Evolutionary conservation across 2,329 filamentous ascomycete species (phyloP), one percentile per base, ranked within the genome.

Genomic region (Fusarium praegraminearum): DNA sequence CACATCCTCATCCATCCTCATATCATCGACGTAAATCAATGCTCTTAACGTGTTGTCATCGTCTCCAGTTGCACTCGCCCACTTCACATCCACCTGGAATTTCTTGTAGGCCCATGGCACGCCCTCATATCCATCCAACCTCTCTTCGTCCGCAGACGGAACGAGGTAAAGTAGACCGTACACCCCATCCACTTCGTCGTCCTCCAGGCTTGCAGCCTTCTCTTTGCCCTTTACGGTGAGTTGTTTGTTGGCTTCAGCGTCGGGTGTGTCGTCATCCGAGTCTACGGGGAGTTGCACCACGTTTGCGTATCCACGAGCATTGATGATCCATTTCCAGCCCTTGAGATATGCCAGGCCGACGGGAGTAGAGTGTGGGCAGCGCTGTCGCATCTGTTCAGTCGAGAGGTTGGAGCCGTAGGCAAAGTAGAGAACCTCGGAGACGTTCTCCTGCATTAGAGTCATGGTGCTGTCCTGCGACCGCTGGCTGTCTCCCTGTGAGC

Each of bases 361-460:
- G 55, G 87, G 86, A 15, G 76, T 79, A 3, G 87, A 87, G 16
- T 75, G 77, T 56, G 88, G 89, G 75, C 91, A 93, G 54, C 90
- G 88, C 46, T 76, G 70, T 6, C 72, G 72, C 91, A 93, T 93
- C 78, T 92, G 90, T 30, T 83, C 78, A 1, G 84, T 84, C 76
- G 89, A 91, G 61, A 93, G 84, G 77, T 93, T 93, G 76, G 86
- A 89, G 67, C 90, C 91, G 78, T 91, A 93, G 73, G 87, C 91
- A 75, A 93, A 92, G 82, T 92, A 92, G 68, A 88, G 77, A 52
- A 80, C 72, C 65, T 81, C 79, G 50, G 75, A 75, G 15, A 75
- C 71, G 56, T 77, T 73, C 38, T 80, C 77, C 33, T 77, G 76
- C 58, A 81, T 76, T 20, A 79, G 41, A 26, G 79, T 80, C 71